These are phyloP conservation scores for Stagonosporopsis tanaceti DNA, from an alignment of 2,329 filamentous ascomycete genomes.

Conservation along the genomic window DNA sequence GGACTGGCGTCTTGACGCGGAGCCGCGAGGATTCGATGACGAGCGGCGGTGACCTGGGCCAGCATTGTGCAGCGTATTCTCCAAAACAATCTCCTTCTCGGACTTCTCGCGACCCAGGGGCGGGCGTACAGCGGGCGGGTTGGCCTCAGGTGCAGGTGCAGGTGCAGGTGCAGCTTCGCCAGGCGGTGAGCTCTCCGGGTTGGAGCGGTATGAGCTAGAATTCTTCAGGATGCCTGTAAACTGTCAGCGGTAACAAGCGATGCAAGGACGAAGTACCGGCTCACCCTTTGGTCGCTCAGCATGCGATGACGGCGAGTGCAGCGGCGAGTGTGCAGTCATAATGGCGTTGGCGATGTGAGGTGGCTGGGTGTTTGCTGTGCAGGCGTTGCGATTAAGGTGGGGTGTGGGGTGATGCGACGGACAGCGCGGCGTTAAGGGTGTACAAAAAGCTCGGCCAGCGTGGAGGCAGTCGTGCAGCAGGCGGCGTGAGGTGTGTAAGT, in stretches of 20 bases:
- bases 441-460: slow-evolving; percentile 5
- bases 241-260: slow-evolving; percentile 21
- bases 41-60: slow-evolving; percentile 80
- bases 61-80: slow-evolving; percentile 94
- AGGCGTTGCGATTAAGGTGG: slow-evolving; percentile 22
- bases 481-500: slow-evolving; percentile 2
- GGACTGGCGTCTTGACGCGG: slow-evolving; percentile 77
- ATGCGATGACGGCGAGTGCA: slow-evolving; percentile 47
- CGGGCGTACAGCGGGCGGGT: slow-evolving; percentile 50
- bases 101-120: slow-evolving; percentile 62
- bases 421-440: not conserved
- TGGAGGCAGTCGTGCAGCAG: not conserved
- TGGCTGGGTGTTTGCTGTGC: slow-evolving; percentile 15
- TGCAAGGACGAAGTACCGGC: slow-evolving; percentile 8
- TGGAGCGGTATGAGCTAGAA: slow-evolving; percentile 68
- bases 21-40: slow-evolving; percentile 74
- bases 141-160: slow-evolving; percentile 38
- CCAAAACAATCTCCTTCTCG: slow-evolving; percentile 88
- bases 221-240: slow-evolving; percentile 90
- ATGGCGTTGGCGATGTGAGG: slow-evolving; percentile 19
- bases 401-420: slow-evolving; percentile 11
- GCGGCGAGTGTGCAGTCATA: slow-evolving; percentile 48
- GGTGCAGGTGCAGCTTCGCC: slow-evolving; percentile 45
- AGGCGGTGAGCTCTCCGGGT: slow-evolving; percentile 56
- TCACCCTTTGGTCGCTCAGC: slow-evolving; percentile 56